These are phyloP conservation scores for Fusarium sp. DNA, from an alignment of 2,329 filamentous ascomycete genomes.

Conservation along the genomic window DNA sequence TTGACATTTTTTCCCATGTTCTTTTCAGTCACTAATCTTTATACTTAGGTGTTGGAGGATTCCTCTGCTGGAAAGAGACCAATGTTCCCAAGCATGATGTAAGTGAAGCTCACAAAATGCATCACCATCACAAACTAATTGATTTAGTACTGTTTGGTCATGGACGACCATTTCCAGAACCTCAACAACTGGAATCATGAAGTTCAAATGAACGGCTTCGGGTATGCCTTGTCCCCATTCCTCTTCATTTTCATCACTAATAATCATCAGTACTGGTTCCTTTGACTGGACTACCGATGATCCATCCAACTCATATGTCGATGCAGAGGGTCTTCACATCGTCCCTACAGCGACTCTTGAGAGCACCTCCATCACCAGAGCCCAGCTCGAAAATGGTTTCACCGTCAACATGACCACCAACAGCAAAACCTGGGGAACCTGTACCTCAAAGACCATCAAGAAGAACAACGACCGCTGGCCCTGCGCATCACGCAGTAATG, in stretches of 20 bases:
- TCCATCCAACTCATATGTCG: slow-evolving; percentile 58
- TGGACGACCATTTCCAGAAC: slow-evolving; percentile 46
- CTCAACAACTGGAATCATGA: slow-evolving; percentile 60
- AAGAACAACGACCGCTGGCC: slow-evolving; percentile 32
- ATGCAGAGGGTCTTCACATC: slow-evolving; percentile 61
- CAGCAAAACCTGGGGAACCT: slow-evolving; percentile 48
- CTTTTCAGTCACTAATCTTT: background rate
- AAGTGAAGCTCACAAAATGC: background rate
- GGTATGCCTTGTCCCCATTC: slow-evolving; percentile 42
- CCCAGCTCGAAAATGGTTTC: slow-evolving; percentile 52
- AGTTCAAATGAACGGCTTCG: slow-evolving; percentile 55
- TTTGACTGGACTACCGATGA: slow-evolving; percentile 66
- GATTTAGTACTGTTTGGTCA: slow-evolving; percentile 41
- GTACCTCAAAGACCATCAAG: slow-evolving; percentile 50
- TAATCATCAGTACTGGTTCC: slow-evolving; percentile 47
- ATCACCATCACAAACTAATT: background rate
- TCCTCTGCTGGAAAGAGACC: slow-evolving; percentile 39
- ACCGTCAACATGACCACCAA: slow-evolving; percentile 58
- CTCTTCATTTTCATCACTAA: background rate
- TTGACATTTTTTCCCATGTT: rapidly evolving
- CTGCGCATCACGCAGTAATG: slow-evolving; percentile 57
- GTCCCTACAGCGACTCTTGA: slow-evolving; percentile 60
- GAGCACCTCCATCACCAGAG: slow-evolving; percentile 46
- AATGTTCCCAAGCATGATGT: slow-evolving; percentile 38
- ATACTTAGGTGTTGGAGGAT: slow-evolving; percentile 29